Evolutionary conservation across 805 yeast genomes (phyloP).

Genomic region (Brettanomyces sp.): DNA sequence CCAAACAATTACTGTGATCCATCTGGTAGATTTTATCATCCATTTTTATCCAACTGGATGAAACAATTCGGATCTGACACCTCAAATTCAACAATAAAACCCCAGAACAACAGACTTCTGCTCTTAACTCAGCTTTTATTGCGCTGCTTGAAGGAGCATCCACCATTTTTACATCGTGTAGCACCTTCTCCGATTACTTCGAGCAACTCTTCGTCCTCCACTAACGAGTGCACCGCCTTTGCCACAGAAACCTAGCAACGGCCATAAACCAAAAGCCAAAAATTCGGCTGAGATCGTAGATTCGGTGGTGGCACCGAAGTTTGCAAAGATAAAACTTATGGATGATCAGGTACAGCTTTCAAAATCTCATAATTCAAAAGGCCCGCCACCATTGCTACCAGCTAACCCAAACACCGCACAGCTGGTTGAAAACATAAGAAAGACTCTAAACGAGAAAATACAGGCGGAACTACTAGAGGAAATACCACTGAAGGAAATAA

Average conservation of each 20-base stretch:
- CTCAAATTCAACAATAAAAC: slow-evolving; percentile 17
- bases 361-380: background rate
- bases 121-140: slow-evolving; percentile 13
- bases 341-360: background rate
- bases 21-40: slow-evolving; percentile 66
- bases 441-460: slow-evolving; percentile 3
- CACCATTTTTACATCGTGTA: slow-evolving; percentile 6
- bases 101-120: slow-evolving; percentile 20
- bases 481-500: slow-evolving; percentile 1
- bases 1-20: slow-evolving; percentile 63
- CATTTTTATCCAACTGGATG: slow-evolving; percentile 54
- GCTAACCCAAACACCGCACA: slow-evolving; percentile 18
- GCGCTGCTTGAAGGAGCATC: slow-evolving; percentile 10
- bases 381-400: slow-evolving; percentile 19
- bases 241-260: background rate
- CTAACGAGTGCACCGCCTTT: slow-evolving; percentile 3
- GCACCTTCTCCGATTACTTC: slow-evolving; percentile 16
- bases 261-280: too few relatives aligned
- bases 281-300: too few relatives aligned
- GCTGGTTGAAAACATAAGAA: slow-evolving; percentile 6
- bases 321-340: background rate
- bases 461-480: slow-evolving; percentile 3
- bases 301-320: background rate
- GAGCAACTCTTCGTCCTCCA: slow-evolving; percentile 18
- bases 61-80: slow-evolving; percentile 9